Evolutionary conservation across 768 basidiomycete species (phyloP).

Genomic region (Amanita molliuscula): DNA sequence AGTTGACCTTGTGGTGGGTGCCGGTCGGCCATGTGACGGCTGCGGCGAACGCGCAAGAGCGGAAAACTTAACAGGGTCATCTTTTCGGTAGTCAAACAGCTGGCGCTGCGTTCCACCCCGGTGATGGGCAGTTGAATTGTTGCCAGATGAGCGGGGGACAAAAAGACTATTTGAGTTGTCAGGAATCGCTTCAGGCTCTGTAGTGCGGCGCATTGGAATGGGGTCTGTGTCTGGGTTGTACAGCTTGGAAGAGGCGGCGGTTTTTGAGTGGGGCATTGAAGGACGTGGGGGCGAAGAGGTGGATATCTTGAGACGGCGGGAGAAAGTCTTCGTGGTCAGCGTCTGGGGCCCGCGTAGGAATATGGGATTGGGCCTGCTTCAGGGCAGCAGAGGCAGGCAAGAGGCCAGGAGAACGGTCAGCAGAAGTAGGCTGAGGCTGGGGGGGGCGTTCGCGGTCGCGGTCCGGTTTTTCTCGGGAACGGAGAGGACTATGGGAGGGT

Average conservation of each 20-base stretch:
- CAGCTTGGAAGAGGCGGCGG: conserved; percentile 35
- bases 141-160: conserved; percentile 17
- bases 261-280: conserved; percentile 21
- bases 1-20: conserved; percentile 49
- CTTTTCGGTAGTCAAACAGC: conserved; percentile 82
- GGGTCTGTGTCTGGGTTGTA: conserved; percentile 69
- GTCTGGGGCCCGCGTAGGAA: conserved; percentile 30
- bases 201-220: conserved; percentile 45
- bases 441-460: not conserved
- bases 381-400: conserved; percentile 16
- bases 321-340: conserved; percentile 70
- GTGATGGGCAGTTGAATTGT: conserved; percentile 8
- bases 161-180: conserved; percentile 31
- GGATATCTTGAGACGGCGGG: conserved; percentile 61
- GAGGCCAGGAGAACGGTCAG: conserved; percentile 21
- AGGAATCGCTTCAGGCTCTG: conserved; percentile 58
- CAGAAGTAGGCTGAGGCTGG: conserved; percentile 15
- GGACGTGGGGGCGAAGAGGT: conserved; percentile 27
- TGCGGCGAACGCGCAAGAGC: conserved; percentile 43
- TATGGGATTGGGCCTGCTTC: conserved; percentile 21
- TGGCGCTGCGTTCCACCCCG: conserved; percentile 33
- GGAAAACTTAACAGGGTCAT: conserved; percentile 84
- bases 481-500: conserved; percentile 1
- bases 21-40: conserved; percentile 23
- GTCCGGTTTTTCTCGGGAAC: conserved; percentile 11